Evolutionary conservation across 108 stramenopile species (phyloP).

Genomic region (Stephanodiscus triporus): DNA sequence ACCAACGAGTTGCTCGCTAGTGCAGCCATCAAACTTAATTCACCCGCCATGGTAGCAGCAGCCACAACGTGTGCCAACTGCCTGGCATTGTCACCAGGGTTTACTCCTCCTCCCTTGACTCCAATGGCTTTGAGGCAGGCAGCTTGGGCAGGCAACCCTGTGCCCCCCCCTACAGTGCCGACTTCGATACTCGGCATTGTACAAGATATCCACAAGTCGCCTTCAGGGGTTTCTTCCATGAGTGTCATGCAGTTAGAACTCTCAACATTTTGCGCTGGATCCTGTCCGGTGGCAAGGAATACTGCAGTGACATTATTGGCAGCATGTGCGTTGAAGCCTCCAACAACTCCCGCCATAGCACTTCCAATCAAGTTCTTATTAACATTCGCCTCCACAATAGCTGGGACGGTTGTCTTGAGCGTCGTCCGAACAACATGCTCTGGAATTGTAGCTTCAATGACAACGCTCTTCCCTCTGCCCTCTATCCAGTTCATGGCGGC

Average conservation of each 20-base stretch:
- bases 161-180: constrained; percentile 98
- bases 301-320: constrained; percentile 98
- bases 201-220: constrained; percentile 90
- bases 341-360: constrained; percentile 95
- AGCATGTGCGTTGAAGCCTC: constrained; percentile 99
- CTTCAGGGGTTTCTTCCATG: constrained; percentile 89
- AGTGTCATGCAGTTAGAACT: constrained; percentile 93
- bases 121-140: constrained; percentile 95
- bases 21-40: constrained; percentile 96
- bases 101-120: constrained; percentile 80
- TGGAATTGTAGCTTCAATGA: constrained; percentile 93
- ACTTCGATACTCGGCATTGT: constrained; percentile 99
- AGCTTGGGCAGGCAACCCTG: constrained; percentile 92
- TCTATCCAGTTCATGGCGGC: constrained; percentile 98
- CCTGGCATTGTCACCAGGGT: constrained; percentile 92
- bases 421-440: constrained; percentile 79
- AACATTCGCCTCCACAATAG: constrained; percentile 91
- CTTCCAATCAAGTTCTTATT: constrained; percentile 98
- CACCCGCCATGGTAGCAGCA: constrained; percentile 94
- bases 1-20: constrained; percentile 90
- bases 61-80: constrained; percentile 94
- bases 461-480: constrained; percentile 96
- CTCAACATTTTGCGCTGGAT: constrained; percentile 99
- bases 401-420: constrained; percentile 93
- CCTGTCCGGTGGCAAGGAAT: constrained; percentile 98